Base-by-base conservation (phyloP, 176 grass and related monocot genomes). In the Tillandsia fasciculata region DNA sequence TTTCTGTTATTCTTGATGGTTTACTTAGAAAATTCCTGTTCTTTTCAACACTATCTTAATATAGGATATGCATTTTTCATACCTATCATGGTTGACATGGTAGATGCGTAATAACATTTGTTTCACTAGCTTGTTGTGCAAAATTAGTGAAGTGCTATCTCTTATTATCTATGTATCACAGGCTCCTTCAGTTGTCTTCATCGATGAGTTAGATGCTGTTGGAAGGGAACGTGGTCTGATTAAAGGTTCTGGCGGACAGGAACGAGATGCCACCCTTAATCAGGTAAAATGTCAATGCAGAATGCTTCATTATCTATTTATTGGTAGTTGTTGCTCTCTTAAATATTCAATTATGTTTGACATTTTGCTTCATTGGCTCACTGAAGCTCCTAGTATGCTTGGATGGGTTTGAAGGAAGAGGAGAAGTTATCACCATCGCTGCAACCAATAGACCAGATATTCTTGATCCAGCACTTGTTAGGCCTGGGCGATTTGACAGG, bases 191-290 rank as follows among this genome's bases (percentile, higher is more conserved):
- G 78, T 80, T 67, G 78, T 80, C 7, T 80, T 80, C 61, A 80
- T 80, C 50, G 78, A 80, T 80, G 78, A 80, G 50, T 53, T 80
- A 29, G 78, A 80, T 80, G 78, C 78, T 48, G 78, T 80, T 68
- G 78, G 78, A 61, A 80, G 78, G 66, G 71, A 72, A 73, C 78
- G 78, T 67, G 78, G 78, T 59, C 70, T 80, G 18, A 73, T 80
- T 10, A 80, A 80, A 63, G 69, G 68, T 47, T 80, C 78, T 68
- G 78, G 78, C 67, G 78, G 78, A 15, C 70, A 80, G 57, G 77
- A 80, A 73, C 69, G 77, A 57, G 77, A 80, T 80, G 77, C 77
- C 48, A 80, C 77, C 27, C 70, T 80, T 27, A 80, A 80, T 80
- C 77, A 80, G 70, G 77, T 80, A 68, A 49, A 67, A 22, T 17